Base-by-base conservation (phyloP, 176 grass and related monocot species). In the Triticum turgidum region DNA sequence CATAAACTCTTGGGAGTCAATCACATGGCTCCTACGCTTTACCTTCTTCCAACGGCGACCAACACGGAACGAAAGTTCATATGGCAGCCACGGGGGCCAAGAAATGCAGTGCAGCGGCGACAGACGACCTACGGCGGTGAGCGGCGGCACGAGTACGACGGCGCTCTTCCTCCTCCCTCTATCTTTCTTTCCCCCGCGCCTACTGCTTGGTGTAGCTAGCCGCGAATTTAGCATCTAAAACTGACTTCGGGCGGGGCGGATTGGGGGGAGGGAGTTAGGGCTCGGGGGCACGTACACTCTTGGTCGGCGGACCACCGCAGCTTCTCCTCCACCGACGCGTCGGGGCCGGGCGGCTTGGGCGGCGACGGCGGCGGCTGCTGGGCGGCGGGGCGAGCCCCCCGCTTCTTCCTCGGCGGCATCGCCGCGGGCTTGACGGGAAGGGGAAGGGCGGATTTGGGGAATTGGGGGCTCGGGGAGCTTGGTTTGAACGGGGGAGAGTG, bases 321-420 rank as follows among this genome's bases (percentile, higher is more conserved):
- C 77, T 61, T 35, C 70, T 93, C 88, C 34, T 32, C 61, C 76
- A 69, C 39, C 30, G 77, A 45, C 37, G 82, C 78, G 64, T 92
- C 79, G 22, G 54, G 64, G 22, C 78, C 54, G 1, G 83, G 64
- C 4, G 86, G 86, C 78, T 41, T 27, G 11, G 84, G 83, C 35
- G 9, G 27, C 15, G 70, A 29, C 52, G 68, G 59, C 47, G 21
- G 45, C 15, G 69, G 71, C 71, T 76, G n/a, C 15, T 79, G 69
- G 58, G 65, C 6, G 4, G 61, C 66, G 13, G 61, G 10, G 10
- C 77, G 32, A 20, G 82, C 88, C n/a, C 69, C 74, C 47, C 38
- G 59, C 18, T 17, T 87, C 85, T 30, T 84, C 76, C n/a, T 84
- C 49, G 76, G 75, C 68, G 85, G 85, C 89, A 87, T 87, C 35